A percentile compares a stretch with the other conserved stretches of the same genome.
These are phyloP conservation scores for Capsicum rhomboideum DNA, from an alignment of 257 asterid genomes.

Conservation along the genomic window DNA sequence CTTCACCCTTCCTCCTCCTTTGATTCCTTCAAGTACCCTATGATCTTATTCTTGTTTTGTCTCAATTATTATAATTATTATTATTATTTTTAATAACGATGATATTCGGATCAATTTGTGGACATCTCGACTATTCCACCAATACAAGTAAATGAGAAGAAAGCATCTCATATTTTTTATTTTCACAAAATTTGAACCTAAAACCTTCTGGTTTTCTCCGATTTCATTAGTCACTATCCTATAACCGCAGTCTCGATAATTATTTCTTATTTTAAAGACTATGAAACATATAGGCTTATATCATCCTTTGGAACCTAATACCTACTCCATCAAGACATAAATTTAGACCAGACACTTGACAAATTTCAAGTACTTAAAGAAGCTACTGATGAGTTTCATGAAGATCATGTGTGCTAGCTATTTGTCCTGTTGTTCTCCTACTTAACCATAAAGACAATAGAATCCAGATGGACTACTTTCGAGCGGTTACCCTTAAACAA, in stretches of 20 bases:
- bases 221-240: too few species aligned
- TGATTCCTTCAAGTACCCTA: not conserved
- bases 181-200: too few species aligned
- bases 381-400: not conserved
- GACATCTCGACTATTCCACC: not conserved
- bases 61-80: too few species aligned
- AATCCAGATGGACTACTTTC: not conserved
- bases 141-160: not conserved
- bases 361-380: not conserved
- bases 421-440: slow-evolving; percentile 10
- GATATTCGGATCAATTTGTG: not conserved
- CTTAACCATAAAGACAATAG: slow-evolving; percentile 11
- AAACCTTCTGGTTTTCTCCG: too few species aligned
- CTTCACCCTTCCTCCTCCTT: not conserved
- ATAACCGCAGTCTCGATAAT: not conserved
- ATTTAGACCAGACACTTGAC: not conserved
- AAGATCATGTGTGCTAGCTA: not conserved
- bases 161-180: too few species aligned
- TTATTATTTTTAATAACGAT: too few species aligned
- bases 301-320: slow-evolving; percentile 34
- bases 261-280: not conserved
- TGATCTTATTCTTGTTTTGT: not conserved
- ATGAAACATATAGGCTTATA: slow-evolving; percentile 9
- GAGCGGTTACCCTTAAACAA: not conserved
- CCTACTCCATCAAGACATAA: slow-evolving; percentile 44